Conservation (phyloP, 345 rosid genomes). For the Eutrema heterophyllum region DNA sequence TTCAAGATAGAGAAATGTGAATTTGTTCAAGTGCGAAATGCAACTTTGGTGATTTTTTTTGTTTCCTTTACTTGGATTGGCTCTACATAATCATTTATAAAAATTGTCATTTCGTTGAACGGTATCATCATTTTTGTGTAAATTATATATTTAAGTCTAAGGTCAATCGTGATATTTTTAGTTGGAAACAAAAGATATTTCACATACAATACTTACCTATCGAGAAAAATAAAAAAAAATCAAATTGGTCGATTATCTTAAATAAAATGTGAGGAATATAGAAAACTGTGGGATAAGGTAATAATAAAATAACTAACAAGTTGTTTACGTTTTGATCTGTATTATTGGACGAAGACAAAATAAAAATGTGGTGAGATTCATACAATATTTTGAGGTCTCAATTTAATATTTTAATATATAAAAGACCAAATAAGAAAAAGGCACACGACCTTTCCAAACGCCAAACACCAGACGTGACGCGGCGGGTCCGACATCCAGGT, state of each 20-base stretch:
- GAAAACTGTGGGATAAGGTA: background rate
- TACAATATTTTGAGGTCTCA: conserved; percentile 5
- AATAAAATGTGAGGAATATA: background rate
- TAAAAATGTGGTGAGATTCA: conserved; percentile 9
- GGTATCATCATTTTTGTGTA: background rate
- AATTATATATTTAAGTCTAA: background rate
- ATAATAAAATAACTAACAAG: conserved; percentile 9
- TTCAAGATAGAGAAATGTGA: background rate
- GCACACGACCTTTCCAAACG: conserved; percentile 12
- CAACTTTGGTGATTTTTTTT: no score
- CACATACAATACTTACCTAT: background rate
- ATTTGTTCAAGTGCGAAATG: background rate
- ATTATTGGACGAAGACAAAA: conserved; percentile 13
- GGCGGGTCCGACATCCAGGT: conserved; percentile 7
- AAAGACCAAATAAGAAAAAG: background rate
- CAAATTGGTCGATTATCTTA: background rate
- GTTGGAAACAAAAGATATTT: conserved; percentile 13
- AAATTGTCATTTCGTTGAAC: background rate
- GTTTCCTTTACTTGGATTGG: background rate
- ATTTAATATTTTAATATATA: background rate
- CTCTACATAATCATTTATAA: background rate
- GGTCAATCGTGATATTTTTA: background rate
- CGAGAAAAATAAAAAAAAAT: background rate
- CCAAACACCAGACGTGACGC: conserved; percentile 18
- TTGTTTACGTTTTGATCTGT: conserved; percentile 20